Base-by-base conservation (phyloP, 257 asterid genomes). In the Marsdenia floribunda region DNA sequence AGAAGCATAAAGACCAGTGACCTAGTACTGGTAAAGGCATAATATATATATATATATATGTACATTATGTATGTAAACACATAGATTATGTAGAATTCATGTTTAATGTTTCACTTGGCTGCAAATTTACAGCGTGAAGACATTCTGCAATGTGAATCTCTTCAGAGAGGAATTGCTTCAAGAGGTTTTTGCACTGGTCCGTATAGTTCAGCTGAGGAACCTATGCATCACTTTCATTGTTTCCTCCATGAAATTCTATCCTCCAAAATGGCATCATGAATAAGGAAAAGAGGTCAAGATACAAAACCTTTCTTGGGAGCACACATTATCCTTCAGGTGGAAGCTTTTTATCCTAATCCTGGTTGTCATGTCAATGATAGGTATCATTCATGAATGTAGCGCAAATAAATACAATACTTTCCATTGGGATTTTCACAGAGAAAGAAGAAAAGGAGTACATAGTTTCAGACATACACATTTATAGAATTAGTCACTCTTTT, bases 161-260 rank as follows among this genome's bases (percentile, higher is more conserved):
- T 91, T 44, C 98, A 93, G 71, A 79, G 79, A 76, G 98, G 97
- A 13, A 86, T 93, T 1, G 93, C 88, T 68, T 93, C 98, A 16
- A 93, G 96, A 2, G 90, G 96, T 10, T 93, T 87, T 63, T 24
- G 75, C 58, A 54, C 74, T 12, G 97, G 96, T 1, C 90, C 96
- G 18, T 93, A 93, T 52, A 87, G 88, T 44, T 96, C 98, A 3
- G 74, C 77, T 1, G 97, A 93, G 90, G 87, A 87, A 86, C 87
- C 98, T 5, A 91, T 93, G 97, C 96, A 93, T 82, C 98, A 93
- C 81, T 93, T 91, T 55, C 98, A 93, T 68, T 44, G 89, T 78
- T 71, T 87, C 24, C 81, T 90, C 40, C 82, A 82, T 35, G 67
- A 83, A 70, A 80, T 82, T 79, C 91, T 93, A 24, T 49, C 24